Conservation (phyloP, 768 basidiomycete genomes). For the Agrocybe praecox region DNA sequence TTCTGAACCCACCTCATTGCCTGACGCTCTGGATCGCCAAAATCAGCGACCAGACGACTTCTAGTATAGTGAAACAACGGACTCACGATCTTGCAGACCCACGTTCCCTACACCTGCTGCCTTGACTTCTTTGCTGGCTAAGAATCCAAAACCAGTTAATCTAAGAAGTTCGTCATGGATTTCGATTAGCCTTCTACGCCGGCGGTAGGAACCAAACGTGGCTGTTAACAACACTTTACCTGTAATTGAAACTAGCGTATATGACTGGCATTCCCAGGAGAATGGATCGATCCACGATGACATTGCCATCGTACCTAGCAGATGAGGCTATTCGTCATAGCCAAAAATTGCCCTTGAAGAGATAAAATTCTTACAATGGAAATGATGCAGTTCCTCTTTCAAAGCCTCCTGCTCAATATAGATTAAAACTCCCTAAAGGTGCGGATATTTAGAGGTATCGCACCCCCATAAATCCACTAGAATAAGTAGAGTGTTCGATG, state of each 20-base stretch:
- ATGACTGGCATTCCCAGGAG: constrained; percentile 44
- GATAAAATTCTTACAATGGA: constrained; percentile 26
- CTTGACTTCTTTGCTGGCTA: constrained; percentile 53
- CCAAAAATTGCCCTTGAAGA: neutral
- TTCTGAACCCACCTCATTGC: constrained; percentile 69
- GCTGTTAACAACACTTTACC: constrained; percentile 16
- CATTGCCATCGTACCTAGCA: constrained; percentile 43
- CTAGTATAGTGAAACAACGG: neutral
- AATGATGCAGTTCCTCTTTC: constrained; percentile 27
- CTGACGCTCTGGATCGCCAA: constrained; percentile 43
- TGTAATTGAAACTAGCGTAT: constrained; percentile 59
- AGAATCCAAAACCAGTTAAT: constrained; percentile 44
- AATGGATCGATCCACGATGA: constrained; percentile 50
- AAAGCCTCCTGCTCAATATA: constrained; percentile 11
- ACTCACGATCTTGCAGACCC: constrained; percentile 66
- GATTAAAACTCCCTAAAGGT: constrained; percentile 10
- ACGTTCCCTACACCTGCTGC: constrained; percentile 59
- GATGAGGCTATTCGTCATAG: neutral
- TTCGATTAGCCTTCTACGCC: too few species aligned
- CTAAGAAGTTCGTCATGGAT: neutral
- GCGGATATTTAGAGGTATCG: neutral
- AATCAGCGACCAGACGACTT: neutral
- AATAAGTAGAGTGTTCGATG: neutral
- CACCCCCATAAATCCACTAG: constrained; percentile 58
- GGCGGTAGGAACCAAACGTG: too few species aligned